These are phyloP conservation scores for Nothomitra cinnamomea DNA, from an alignment of 2,329 filamentous ascomycete genomes.

Conservation along the genomic window DNA sequence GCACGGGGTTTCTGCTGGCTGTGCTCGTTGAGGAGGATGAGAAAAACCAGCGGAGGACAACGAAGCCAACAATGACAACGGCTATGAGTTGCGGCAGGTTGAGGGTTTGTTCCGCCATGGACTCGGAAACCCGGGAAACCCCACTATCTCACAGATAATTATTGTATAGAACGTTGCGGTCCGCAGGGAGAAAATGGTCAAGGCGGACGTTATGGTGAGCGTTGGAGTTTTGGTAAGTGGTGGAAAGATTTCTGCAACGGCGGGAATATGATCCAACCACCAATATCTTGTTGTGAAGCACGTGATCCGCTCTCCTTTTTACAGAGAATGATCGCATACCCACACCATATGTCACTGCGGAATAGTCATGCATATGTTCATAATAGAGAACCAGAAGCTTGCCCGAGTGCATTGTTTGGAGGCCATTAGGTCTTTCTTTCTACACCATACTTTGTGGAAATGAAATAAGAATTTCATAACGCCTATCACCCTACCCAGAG, in stretches of 20 bases:
- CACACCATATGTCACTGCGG: neutral
- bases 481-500: neutral
- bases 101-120: slow-evolving; percentile 5
- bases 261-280: too few species aligned
- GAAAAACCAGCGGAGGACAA: slow-evolving; percentile 6
- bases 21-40: slow-evolving; percentile 2
- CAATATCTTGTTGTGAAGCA: neutral
- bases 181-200: neutral
- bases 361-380: neutral
- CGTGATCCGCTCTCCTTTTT: neutral
- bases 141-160: neutral
- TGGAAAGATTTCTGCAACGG: too few species aligned
- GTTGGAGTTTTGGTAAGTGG: too few species aligned
- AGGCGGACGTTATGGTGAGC: too few species aligned
- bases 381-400: too few species aligned
- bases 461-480: neutral
- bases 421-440: too few species aligned
- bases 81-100: slow-evolving; percentile 7
- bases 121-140: neutral
- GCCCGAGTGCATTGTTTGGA: too few species aligned
- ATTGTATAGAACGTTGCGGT: neutral
- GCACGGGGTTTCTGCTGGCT: too few species aligned
- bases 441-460: neutral
- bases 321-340: neutral
- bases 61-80: slow-evolving; percentile 2